Evolutionary conservation across 306 rosid genomes (phyloP).

Genomic region (Castanea crenata): DNA sequence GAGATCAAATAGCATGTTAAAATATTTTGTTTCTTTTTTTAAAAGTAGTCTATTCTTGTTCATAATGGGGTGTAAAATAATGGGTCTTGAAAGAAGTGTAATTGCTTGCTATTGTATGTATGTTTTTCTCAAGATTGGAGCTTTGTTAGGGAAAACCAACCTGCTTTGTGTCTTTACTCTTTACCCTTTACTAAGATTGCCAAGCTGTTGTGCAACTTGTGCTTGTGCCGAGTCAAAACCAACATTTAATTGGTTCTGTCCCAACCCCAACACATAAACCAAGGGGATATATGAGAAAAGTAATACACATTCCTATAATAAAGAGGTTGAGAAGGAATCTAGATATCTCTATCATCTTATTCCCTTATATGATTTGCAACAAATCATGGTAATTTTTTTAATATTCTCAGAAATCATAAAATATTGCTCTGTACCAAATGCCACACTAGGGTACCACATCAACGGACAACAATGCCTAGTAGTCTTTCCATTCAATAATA

Average conservation of each 20-base stretch:
- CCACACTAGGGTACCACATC: too few species aligned
- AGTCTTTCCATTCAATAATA: too few species aligned
- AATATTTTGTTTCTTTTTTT: not conserved
- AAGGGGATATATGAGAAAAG: too few species aligned
- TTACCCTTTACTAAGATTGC: not conserved
- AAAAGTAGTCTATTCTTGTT: not conserved
- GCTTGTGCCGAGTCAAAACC: not conserved
- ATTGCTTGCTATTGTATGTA: not conserved
- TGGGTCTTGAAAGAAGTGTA: not conserved
- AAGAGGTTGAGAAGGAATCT: too few species aligned
- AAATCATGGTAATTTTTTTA: too few species aligned
- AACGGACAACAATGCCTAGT: too few species aligned
- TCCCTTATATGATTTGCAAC: too few species aligned
- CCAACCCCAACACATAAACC: too few species aligned
- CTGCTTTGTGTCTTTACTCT: not conserved
- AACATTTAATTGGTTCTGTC: constrained; percentile 4
- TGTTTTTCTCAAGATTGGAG: not conserved
- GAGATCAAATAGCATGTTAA: constrained; percentile 80
- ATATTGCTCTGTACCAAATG: too few species aligned
- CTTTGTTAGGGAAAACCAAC: not conserved
- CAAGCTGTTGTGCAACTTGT: not conserved
- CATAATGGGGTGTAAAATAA: not conserved
- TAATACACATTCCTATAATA: too few species aligned
- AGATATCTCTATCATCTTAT: too few species aligned
- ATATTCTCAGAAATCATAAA: too few species aligned